Evolutionary conservation across 1,284 basidiomycete species (phyloP).

Genomic region (Tremellales sp.): DNA sequence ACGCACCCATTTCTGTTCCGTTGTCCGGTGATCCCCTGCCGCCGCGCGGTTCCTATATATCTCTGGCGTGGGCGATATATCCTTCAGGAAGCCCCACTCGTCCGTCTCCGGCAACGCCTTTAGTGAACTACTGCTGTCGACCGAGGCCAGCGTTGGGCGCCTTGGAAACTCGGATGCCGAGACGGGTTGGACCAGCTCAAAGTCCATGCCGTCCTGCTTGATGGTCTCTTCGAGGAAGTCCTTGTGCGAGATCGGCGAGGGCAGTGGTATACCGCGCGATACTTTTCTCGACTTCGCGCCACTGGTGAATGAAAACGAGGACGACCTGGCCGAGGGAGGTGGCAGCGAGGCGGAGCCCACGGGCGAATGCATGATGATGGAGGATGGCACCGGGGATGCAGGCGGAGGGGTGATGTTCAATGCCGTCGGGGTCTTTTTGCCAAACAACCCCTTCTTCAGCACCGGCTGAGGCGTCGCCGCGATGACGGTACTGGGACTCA

Average conservation of each 20-base stretch:
- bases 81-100: conserved; percentile 46
- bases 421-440: conserved; percentile 2
- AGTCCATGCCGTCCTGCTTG: conserved; percentile 45
- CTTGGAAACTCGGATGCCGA: conserved; percentile 7
- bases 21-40: conserved; percentile 29
- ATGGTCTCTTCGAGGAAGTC: conserved; percentile 43
- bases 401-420: conserved; percentile 1
- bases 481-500: conserved; percentile 4
- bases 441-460: conserved; percentile 18
- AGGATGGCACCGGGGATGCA: conserved; percentile 3
- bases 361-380: conserved; percentile 4
- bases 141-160: neutral
- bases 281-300: conserved; percentile 20
- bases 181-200: conserved; percentile 43
- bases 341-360: neutral
- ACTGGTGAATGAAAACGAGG: conserved; percentile 29
- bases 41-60: conserved; percentile 35
- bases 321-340: conserved; percentile 22
- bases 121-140: conserved; percentile 3
- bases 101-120: conserved; percentile 34
- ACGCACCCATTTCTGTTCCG: conserved; percentile 46
- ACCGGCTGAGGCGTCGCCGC: conserved; percentile 9
- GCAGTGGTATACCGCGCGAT: conserved; percentile 13
- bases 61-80: conserved; percentile 32
- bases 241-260: conserved; percentile 37